These are phyloP conservation scores for Beta corolliflora DNA, from an alignment of 179 eudicot species.

Conservation along the genomic window DNA sequence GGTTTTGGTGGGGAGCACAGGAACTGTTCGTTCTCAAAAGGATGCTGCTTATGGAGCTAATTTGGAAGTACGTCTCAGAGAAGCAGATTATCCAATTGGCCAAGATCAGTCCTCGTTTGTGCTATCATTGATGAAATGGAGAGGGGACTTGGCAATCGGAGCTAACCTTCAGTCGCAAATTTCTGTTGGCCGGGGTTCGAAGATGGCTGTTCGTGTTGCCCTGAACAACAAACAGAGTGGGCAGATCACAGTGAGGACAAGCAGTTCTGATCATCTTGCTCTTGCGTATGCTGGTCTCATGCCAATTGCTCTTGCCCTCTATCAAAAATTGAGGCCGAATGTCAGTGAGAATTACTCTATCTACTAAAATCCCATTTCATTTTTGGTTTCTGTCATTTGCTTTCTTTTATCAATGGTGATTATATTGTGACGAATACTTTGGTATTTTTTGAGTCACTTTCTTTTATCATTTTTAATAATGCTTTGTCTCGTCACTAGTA, in stretches of 20 bases:
- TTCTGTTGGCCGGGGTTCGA: slow-evolving; percentile 75
- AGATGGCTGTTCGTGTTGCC: slow-evolving; percentile 76
- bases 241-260: slow-evolving; percentile 79
- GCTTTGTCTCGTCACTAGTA: slow-evolving; percentile 18
- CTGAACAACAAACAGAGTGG: slow-evolving; percentile 94
- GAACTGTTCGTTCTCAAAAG: slow-evolving; percentile 70
- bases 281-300: slow-evolving; percentile 73
- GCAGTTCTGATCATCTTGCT: slow-evolving; percentile 83
- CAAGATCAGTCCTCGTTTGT: slow-evolving; percentile 76
- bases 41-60: slow-evolving; percentile 93
- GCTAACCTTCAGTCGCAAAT: slow-evolving; percentile 76
- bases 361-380: slow-evolving; percentile 43
- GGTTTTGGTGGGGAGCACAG: slow-evolving; percentile 70
- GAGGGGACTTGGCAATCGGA: slow-evolving; percentile 83
- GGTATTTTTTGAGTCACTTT: slow-evolving; percentile 15
- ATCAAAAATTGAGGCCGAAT: slow-evolving; percentile 62
- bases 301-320: slow-evolving; percentile 65
- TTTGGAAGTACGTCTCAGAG: slow-evolving; percentile 75
- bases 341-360: slow-evolving; percentile 65
- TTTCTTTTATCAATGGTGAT: not conserved
- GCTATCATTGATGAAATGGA: slow-evolving; percentile 75
- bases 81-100: slow-evolving; percentile 74
- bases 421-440: slow-evolving; percentile 2
- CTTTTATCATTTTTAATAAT: slow-evolving; percentile 26
- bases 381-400: slow-evolving; percentile 18